Percentiles rank a stretch among this genome's conserved stretches.
These are phyloP conservation scores for Lodderomyces pseudojiufengensis DNA, from an alignment of 1,139 yeast genomes.

Conservation along the genomic window DNA sequence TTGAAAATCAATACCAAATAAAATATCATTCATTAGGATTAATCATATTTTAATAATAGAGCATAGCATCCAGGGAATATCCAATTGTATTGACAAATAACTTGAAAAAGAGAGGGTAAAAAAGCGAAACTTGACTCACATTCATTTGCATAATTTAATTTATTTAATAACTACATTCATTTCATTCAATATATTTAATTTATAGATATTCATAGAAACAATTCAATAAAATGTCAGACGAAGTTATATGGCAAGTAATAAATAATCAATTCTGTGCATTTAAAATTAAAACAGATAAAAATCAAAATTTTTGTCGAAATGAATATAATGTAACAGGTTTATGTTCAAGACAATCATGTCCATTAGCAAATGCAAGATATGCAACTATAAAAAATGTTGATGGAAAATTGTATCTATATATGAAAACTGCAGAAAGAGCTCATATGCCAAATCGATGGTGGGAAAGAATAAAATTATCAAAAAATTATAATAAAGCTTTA, in stretches of 20 bases:
- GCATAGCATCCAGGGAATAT: no score
- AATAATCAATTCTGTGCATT: slow-evolving; percentile 88
- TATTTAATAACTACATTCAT: no score
- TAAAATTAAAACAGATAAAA: slow-evolving; percentile 75
- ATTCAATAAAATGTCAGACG: slow-evolving; percentile 38
- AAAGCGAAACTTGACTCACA: no score
- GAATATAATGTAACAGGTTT: slow-evolving; percentile 89
- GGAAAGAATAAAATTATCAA: slow-evolving; percentile 89
- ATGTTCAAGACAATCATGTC: slow-evolving; percentile 91
- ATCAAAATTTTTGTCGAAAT: slow-evolving; percentile 80
- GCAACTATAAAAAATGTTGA: slow-evolving; percentile 91
- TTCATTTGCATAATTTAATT: no score
- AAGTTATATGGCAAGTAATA: slow-evolving; percentile 87
- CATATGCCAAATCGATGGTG: slow-evolving; percentile 91
- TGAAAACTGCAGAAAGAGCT: slow-evolving; percentile 97
- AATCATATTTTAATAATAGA: no score
- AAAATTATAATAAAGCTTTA: slow-evolving; percentile 83
- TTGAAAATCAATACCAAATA: no score
- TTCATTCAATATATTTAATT: no score
- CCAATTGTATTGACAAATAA: no score
- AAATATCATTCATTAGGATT: no score
- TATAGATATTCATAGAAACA: no score
- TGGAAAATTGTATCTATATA: slow-evolving; percentile 84
- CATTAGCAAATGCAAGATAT: slow-evolving; percentile 91
- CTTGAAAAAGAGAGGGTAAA: no score